These are phyloP conservation scores for Nakaseomyces delphensis DNA, from an alignment of 1,139 yeast species.

Conservation along the genomic window DNA sequence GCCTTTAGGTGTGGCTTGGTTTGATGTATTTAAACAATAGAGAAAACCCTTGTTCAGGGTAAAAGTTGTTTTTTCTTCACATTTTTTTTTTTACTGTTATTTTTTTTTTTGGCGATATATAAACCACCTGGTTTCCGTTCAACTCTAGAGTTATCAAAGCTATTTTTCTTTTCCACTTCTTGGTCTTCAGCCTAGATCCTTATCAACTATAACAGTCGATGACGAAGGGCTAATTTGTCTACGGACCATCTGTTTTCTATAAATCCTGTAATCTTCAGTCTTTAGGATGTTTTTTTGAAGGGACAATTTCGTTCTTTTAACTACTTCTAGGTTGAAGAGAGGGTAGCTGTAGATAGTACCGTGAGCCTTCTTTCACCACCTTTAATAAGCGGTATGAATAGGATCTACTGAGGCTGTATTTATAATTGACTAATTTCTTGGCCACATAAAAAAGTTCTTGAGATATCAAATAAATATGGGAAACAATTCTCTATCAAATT, in stretches of 20 bases:
- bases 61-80: not conserved
- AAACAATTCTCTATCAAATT: not conserved
- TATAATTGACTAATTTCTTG: constrained; percentile 18
- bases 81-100: too few species aligned
- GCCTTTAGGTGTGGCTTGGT: too few species aligned
- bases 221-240: constrained; percentile 15
- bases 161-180: not conserved
- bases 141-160: not conserved
- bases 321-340: not conserved
- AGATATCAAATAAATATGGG: not conserved
- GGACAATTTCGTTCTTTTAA: not conserved
- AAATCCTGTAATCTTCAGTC: constrained; percentile 7
- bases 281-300: not conserved
- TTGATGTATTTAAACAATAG: too few species aligned
- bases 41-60: too few species aligned
- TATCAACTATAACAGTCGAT: constrained; percentile 19
- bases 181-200: constrained; percentile 7
- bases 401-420: constrained; percentile 16
- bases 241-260: constrained; percentile 7
- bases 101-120: not conserved
- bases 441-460: not conserved
- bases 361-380: constrained; percentile 17
- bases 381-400: constrained; percentile 13
- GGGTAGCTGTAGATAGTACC: constrained; percentile 17
- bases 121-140: not conserved